Conservation (phyloP, 768 basidiomycete genomes). For the Vararia minispora region DNA sequence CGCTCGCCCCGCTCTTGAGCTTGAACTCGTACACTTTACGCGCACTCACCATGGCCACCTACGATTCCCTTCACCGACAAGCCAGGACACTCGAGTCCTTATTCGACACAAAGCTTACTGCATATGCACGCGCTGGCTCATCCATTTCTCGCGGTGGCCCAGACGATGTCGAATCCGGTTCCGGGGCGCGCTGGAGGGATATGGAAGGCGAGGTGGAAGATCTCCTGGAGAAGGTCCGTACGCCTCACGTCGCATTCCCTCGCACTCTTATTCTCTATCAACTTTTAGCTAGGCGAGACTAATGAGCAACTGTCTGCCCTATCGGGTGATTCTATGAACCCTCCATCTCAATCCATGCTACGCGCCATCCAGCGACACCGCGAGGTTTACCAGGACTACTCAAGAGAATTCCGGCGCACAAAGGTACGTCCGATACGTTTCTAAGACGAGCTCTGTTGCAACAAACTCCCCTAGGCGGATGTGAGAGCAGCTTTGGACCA, state of each 20-base stretch:
- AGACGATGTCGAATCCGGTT: constrained; percentile 57
- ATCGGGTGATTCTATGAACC: constrained; percentile 53
- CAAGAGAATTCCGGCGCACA: constrained; percentile 74
- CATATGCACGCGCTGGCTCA: constrained; percentile 81
- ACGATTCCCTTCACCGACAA: constrained; percentile 85
- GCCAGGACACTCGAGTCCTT: constrained; percentile 89
- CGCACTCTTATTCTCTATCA: constrained; percentile 10
- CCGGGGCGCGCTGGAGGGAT: constrained; percentile 66
- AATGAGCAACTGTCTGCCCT: constrained; percentile 69
- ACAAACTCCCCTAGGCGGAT: constrained; percentile 41
- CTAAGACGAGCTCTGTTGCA: neutral
- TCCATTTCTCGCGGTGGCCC: constrained; percentile 40
- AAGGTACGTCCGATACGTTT: constrained; percentile 38
- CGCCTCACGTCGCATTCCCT: constrained; percentile 1
- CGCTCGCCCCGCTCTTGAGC: no score
- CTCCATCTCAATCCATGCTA: constrained; percentile 73
- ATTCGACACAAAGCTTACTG: constrained; percentile 82
- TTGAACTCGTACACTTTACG: neutral
- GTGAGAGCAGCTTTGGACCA: constrained; percentile 77
- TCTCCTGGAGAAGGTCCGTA: constrained; percentile 67
- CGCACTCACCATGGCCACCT: constrained; percentile 46
- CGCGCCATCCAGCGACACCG: constrained; percentile 85
- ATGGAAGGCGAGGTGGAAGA: constrained; percentile 83
- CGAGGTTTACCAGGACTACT: constrained; percentile 83
- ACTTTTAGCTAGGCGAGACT: constrained; percentile 67